phyloP scores from a whole-genome alignment of 2,329 filamentous ascomycete genomes.

The Dendryphion nanum region DNA sequence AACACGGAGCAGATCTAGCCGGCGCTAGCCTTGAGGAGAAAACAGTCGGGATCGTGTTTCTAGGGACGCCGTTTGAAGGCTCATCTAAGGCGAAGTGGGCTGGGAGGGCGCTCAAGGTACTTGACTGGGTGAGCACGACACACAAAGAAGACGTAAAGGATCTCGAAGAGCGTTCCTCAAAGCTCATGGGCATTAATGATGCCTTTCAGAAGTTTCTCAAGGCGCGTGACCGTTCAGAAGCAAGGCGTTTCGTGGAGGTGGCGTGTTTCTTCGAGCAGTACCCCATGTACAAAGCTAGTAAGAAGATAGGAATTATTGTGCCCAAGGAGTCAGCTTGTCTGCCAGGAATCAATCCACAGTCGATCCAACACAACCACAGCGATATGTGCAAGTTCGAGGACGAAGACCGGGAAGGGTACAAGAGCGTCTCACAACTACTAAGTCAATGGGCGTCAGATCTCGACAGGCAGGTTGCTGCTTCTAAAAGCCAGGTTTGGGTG shows the following conservation, averaged over 20 bases:
- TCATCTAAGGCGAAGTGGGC: conserved; percentile 10
- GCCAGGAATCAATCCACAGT: conserved; percentile 8
- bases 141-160: conserved; percentile 10
- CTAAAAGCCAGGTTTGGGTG: conserved; percentile 4
- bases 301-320: conserved; percentile 10
- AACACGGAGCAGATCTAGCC: conserved; percentile 1
- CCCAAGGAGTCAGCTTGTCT: conserved; percentile 10
- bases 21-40: too few relatives aligned
- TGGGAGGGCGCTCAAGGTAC: conserved; percentile 5
- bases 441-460: conserved; percentile 7
- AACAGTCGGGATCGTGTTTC: conserved; percentile 7
- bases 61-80: conserved; percentile 10
- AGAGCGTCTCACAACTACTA: conserved; percentile 6
- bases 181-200: conserved; percentile 7
- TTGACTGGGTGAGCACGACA: conserved; percentile 7
- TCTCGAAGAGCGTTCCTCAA: conserved; percentile 10
- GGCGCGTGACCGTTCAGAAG: conserved; percentile 6
- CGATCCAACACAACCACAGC: conserved; percentile 10
- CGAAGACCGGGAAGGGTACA: conserved; percentile 7
- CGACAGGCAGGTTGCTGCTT: conserved; percentile 1
- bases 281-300: conserved; percentile 6
- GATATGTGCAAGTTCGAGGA: conserved; percentile 10
- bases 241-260: conserved; percentile 5
- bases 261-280: conserved; percentile 15
- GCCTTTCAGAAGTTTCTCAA: conserved; percentile 10